These are phyloP conservation scores for Aquilaria malaccensis DNA, from an alignment of 345 rosid genomes.

Conservation along the genomic window DNA sequence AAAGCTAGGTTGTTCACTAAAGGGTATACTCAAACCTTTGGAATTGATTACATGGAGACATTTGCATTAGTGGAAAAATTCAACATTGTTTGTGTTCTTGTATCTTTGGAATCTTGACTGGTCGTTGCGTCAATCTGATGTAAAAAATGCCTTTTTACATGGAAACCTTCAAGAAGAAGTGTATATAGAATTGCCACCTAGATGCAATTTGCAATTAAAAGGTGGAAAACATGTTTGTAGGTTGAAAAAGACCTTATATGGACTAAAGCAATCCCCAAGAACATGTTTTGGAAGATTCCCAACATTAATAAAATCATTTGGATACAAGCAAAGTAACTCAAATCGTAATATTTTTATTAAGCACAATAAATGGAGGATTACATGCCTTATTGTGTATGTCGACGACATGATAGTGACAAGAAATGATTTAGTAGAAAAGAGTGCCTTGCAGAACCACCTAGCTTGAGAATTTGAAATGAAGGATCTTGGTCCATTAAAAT, in stretches of 20 bases:
- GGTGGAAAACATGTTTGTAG: not conserved
- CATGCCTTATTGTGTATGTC: not conserved
- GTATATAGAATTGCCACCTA: not conserved
- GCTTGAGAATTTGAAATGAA: slow-evolving; percentile 1
- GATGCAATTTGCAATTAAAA: not conserved
- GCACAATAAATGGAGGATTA: not conserved
- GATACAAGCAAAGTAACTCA: not conserved
- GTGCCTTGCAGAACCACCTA: not conserved
- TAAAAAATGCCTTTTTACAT: not conserved
- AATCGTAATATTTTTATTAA: not conserved
- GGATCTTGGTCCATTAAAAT: not conserved
- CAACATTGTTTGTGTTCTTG: too few species aligned
- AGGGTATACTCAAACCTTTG: too few species aligned
- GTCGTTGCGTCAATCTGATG: too few species aligned
- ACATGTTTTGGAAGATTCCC: not conserved
- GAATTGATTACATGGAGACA: too few species aligned
- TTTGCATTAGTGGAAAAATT: too few species aligned
- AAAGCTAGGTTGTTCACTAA: too few species aligned
- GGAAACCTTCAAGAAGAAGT: not conserved
- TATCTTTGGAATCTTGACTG: too few species aligned
- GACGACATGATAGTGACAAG: not conserved
- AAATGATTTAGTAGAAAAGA: not conserved
- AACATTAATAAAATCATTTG: not conserved
- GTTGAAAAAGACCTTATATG: not conserved
- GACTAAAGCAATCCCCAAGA: not conserved